Base-by-base conservation (phyloP, 139 green algal species). In the Chlorella ohadii region DNA sequence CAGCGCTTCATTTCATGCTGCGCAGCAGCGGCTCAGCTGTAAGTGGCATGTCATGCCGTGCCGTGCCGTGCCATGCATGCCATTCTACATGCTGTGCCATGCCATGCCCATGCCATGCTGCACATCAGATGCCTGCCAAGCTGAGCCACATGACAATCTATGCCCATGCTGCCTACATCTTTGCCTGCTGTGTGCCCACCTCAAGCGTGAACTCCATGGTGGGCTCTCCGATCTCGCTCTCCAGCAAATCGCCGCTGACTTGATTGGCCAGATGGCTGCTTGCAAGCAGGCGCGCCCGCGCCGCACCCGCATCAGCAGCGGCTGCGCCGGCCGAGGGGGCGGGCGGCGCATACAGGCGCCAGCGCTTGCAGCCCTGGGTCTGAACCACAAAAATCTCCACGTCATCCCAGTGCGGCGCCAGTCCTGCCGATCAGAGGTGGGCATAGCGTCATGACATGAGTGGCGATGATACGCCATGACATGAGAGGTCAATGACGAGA, bases 341-440 rank as follows among this genome's bases (percentile, higher is more conserved):
- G 38, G 68, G 56, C 16, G 59, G 59, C 20, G 77, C 17, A 71
- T 85, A 63, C 67, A 85, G 34, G 19, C 67, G 39, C 95, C 95
- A 98, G 19, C 63, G 63, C 89, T 97, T 98, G 66, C 22, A 84
- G 64, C 94, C 92, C 86, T 92, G 57, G 0, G 93, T 95, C 91
- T 97, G 94, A 79, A 92, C 93, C 51, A 97, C 88, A 51, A 92
- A 97, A 12, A 98, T 80, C 86, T 96, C 93, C 56, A 97, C 95
- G 73, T 97, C 95, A 66, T 98, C 95, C 78, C 95, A 88, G 84
- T 98, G 93, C 0, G 95, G 93, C 17, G 95, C 93, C 51, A 97
- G 84, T 31, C 61, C 74, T 88, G 88, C 71, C 0, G 63, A 5
- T 3, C 63, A 68, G 28, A 68, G 63, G 28, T 38, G 15, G 12